Conservation (phyloP, 2,329 filamentous ascomycete genomes). For the Talaromyces sp. region DNA sequence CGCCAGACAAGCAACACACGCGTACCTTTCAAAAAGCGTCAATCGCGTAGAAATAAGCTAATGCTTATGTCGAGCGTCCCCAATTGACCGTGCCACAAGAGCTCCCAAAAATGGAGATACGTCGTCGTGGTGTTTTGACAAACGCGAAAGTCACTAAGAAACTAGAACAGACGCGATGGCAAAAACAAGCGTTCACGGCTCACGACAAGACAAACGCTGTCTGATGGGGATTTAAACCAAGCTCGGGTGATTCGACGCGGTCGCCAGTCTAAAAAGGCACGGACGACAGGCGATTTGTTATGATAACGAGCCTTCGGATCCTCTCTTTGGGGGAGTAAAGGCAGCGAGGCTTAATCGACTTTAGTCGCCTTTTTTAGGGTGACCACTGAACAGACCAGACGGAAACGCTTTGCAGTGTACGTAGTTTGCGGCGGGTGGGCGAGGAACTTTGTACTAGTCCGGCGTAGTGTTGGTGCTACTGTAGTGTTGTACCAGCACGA, state of each 20-base stretch:
- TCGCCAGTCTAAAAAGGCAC: conserved; percentile 19
- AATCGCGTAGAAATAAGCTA: conserved; percentile 2
- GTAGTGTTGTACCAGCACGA: conserved; percentile 1
- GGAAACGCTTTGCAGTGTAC: conserved; percentile 39
- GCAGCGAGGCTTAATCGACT: conserved; percentile 40
- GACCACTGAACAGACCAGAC: conserved; percentile 19
- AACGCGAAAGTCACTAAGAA: conserved; percentile 16
- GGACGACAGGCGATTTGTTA: conserved; percentile 20
- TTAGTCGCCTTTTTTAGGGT: conserved; percentile 36
- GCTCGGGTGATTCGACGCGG: conserved; percentile 18
- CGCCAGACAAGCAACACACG: conserved; percentile 19
- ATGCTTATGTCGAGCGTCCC: conserved; percentile 28
- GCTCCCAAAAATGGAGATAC: neutral
- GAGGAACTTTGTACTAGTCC: conserved; percentile 12
- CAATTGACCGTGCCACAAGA: conserved; percentile 17
- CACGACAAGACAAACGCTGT: conserved; percentile 13
- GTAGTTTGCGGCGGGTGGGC: conserved; percentile 29
- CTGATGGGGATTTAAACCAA: conserved; percentile 17
- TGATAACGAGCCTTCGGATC: conserved; percentile 16
- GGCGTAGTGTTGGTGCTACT: conserved; percentile 10
- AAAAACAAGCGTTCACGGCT: conserved; percentile 15
- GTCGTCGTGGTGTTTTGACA: conserved; percentile 19
- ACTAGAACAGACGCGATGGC: conserved; percentile 19
- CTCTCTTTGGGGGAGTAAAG: conserved; percentile 6
- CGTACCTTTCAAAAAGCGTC: conserved; percentile 30